Base-by-base conservation (phyloP, 306 rosid species). In the Cotoneaster glaucophyllus region DNA sequence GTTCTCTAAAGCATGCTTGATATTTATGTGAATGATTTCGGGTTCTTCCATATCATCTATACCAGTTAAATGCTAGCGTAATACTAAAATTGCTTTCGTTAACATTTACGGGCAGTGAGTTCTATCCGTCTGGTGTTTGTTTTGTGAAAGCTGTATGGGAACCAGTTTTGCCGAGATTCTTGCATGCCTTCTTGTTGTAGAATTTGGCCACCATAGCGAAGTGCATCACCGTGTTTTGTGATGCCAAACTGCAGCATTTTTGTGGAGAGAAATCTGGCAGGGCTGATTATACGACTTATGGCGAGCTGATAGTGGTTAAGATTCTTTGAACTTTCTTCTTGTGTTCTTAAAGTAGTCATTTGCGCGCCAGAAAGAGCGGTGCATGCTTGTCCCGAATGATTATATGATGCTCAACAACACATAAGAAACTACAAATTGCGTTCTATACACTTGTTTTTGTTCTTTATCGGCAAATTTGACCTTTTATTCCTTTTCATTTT, bases 21-120 rank as follows among this genome's bases (percentile, higher is more conserved):
- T 22, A 29, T 73, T 58, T 61, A 32, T 8, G 31, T 19, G 67
- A 54, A 12, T 44, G 7, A 52, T 26, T 9, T 71, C 43, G 65
- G 69, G 61, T 66, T 69, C 74, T 64, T 62, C 44, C 57, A 29
- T 44, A 48, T 64, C 34, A 57, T 8, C 22, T 65, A 6, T 11
- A 61, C 25, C 77, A 22, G 69, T 70, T 4, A 50, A 64, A 32
- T 71, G 57, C 57, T 66, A 56, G 67, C 77, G 73, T 71, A 80
- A 53, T 32, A 63, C 64, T 48, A 2, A 29, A 29, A 31, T 52
- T 9, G 15, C 13, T 2, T 19, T 59, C 25, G 57, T 39, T 59
- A 25, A 8, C 22, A 73, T 71, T 56, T 71, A 25, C 41, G 2
- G 76, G 76, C 34, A 24, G 37, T 34, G 53, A 72, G 43, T 17